Conservation (phyloP, 176 grass and related monocot species). For the Oryza nivara region DNA sequence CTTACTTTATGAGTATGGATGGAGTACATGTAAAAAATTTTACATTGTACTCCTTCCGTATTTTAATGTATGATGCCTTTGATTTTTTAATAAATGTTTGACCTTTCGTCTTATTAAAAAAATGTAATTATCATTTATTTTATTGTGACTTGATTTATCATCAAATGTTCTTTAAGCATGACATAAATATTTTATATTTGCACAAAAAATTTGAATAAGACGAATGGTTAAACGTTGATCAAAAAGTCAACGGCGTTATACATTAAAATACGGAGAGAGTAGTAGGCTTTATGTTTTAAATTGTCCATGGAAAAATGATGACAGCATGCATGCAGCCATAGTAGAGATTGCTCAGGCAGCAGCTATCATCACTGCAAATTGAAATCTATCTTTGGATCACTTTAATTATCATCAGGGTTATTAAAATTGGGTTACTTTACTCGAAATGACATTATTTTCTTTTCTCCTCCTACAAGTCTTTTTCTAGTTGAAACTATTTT, state of each 20-base stretch:
- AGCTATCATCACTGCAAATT: neutral
- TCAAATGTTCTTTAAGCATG: too few relatives aligned
- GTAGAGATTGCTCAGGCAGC: neutral
- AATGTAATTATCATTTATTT: too few relatives aligned
- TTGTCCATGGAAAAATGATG: neutral
- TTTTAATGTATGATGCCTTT: too few relatives aligned
- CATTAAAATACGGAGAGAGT: too few relatives aligned
- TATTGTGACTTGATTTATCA: too few relatives aligned
- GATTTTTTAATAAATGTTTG: too few relatives aligned
- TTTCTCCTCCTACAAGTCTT: neutral
- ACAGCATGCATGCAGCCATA: neutral
- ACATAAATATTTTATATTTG: too few relatives aligned
- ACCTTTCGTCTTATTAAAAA: too few relatives aligned
- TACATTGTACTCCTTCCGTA: neutral
- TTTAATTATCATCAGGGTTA: neutral
- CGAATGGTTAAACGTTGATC: too few relatives aligned
- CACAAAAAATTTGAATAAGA: too few relatives aligned
- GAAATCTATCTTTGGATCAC: neutral
- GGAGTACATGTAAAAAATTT: neutral
- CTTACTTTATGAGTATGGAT: too few relatives aligned
- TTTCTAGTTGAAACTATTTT: neutral
- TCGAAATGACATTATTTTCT: neutral
- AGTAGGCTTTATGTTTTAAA: neutral
- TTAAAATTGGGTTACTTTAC: neutral
- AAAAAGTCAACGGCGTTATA: too few relatives aligned